Conservation (phyloP, 768 basidiomycete genomes). For the Lentinus brumalis region DNA sequence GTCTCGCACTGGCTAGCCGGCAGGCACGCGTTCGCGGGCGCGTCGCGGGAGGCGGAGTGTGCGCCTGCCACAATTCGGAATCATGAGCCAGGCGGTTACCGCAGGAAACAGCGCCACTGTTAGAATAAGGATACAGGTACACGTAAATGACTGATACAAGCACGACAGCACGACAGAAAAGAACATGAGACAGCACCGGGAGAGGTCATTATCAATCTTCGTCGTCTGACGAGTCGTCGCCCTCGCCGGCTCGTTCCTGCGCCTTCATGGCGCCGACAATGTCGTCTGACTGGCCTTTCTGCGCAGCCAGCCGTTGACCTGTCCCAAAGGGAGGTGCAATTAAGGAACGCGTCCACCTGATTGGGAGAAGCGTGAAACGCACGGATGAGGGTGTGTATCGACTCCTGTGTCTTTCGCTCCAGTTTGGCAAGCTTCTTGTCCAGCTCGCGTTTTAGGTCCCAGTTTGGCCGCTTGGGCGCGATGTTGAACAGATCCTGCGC, state of each 20-base stretch:
- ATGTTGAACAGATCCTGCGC: conserved; percentile 92
- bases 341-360: neutral
- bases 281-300: conserved; percentile 80
- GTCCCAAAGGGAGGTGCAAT: neutral
- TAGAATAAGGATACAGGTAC: conserved; percentile 19
- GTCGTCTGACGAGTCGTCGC: conserved; percentile 61
- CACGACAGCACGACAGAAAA: conserved; percentile 14
- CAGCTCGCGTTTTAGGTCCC: conserved; percentile 94
- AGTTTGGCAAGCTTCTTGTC: conserved; percentile 87
- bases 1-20: neutral
- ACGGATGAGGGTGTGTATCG: conserved; percentile 94
- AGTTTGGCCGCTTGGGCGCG: conserved; percentile 94
- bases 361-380: conserved; percentile 34
- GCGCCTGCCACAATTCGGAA: neutral
- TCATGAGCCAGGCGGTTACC: neutral
- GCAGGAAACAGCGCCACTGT: conserved; percentile 8
- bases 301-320: conserved; percentile 81
- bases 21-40: neutral
- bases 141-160: conserved; percentile 19
- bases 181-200: conserved; percentile 7
- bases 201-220: conserved; percentile 46
- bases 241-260: conserved; percentile 58
- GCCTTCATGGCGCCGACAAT: conserved; percentile 84
- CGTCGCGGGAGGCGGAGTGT: conserved; percentile 1
- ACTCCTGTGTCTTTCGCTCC: conserved; percentile 90